phyloP scores from a whole-genome alignment of 1,284 basidiomycete species.

The Ceratobasidium sp. region DNA sequence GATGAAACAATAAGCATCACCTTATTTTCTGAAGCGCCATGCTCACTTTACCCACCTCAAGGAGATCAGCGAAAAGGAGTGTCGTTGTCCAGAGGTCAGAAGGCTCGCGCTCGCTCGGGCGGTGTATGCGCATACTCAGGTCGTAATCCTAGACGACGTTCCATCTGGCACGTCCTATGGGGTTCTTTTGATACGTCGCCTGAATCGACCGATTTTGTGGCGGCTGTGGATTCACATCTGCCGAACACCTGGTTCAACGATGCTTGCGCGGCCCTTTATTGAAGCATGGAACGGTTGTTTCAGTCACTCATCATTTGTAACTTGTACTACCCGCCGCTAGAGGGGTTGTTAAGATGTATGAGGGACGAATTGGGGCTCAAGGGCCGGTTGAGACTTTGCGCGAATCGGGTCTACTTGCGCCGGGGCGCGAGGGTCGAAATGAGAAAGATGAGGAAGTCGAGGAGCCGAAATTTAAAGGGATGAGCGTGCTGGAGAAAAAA shows the following conservation, averaged over 20 bases:
- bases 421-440: background rate
- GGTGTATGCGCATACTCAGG: conserved; percentile 50
- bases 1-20: conserved; percentile 48
- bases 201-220: background rate
- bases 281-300: conserved; percentile 75
- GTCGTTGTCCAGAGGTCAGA: conserved; percentile 20
- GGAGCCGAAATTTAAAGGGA: no score
- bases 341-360: conserved; percentile 39
- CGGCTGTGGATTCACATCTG: conserved; percentile 71
- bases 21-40: no score
- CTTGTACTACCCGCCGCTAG: conserved; percentile 76
- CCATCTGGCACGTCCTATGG: background rate
- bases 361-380: conserved; percentile 34
- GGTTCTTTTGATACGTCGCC: background rate
- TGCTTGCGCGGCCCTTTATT: conserved; percentile 75
- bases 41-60: background rate
- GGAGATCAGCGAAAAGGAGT: conserved; percentile 43
- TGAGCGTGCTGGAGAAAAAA: no score
- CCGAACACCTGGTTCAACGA: conserved; percentile 74
- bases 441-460: no score
- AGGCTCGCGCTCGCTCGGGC: conserved; percentile 50
- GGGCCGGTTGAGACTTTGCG: conserved; percentile 24
- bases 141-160: conserved; percentile 52
- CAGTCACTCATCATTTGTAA: conserved; percentile 84
- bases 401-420: background rate